These are phyloP conservation scores for Kwoniella botswanensis DNA, from an alignment of 768 basidiomycete genomes.

Conservation along the genomic window DNA sequence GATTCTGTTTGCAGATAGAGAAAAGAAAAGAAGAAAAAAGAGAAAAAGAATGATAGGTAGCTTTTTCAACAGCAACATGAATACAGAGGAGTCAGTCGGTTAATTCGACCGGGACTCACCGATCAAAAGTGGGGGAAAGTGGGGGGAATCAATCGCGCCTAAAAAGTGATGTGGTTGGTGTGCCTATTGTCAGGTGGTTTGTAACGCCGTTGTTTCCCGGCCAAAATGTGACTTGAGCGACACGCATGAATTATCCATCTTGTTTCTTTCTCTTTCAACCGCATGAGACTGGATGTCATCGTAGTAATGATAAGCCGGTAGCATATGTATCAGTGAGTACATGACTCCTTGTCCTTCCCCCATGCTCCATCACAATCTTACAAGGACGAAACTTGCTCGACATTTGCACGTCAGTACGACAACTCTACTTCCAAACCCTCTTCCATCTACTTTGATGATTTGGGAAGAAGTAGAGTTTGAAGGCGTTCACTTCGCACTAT, in stretches of 20 bases:
- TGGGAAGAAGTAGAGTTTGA: constrained; percentile 6
- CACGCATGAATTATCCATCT: not conserved
- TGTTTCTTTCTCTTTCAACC: not conserved
- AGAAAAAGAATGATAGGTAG: not conserved
- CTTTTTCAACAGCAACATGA: not conserved
- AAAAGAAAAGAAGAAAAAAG: constrained; percentile 3
- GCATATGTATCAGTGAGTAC: too few species aligned
- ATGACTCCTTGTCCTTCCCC: not conserved
- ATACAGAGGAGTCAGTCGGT: not conserved
- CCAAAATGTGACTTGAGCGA: constrained; percentile 3
- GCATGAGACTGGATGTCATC: not conserved
- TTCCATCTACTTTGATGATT: constrained; percentile 4
- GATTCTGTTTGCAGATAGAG: not conserved
- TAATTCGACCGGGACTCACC: constrained; percentile 4
- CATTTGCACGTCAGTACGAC: constrained; percentile 40
- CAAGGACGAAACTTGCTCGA: constrained; percentile 32
- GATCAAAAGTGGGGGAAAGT: constrained; percentile 12
- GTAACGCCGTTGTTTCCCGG: constrained; percentile 16
- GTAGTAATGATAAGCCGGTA: too few species aligned
- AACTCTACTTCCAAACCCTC: constrained; percentile 4
- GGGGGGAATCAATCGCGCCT: not conserved
- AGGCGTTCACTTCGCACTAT: constrained; percentile 37
- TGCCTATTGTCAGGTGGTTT: not conserved
- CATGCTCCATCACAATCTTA: not conserved
- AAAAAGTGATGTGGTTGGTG: not conserved